Evolutionary conservation across 75 land plant species (phyloP).

Genomic region (Pinus tabuliformis): DNA sequence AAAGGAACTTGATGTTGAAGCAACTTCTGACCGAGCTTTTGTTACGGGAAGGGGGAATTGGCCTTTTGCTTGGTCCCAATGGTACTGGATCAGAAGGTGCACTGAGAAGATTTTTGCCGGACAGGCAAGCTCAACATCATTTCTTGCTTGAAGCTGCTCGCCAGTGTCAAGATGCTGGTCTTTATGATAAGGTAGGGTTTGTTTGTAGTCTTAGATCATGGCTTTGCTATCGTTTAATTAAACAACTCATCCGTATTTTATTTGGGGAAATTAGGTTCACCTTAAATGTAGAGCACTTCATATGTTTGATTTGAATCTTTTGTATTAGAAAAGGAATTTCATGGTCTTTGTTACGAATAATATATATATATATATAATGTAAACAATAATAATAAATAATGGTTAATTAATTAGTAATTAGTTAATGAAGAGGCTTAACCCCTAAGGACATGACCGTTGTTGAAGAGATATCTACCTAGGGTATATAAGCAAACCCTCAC

Average conservation of each 20-base stretch:
- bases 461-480: no score
- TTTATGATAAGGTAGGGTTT: constrained; percentile 76
- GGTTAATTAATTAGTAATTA: no score
- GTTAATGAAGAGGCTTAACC: no score
- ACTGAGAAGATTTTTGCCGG: constrained; percentile 68
- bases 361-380: no score
- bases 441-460: no score
- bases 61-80: constrained; percentile 77
- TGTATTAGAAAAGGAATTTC: no score
- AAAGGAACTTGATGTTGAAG: constrained; percentile 76
- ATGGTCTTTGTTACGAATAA: no score
- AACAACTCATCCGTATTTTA: neutral
- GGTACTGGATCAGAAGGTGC: constrained; percentile 92
- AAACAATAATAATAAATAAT: no score
- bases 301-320: no score
- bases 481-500: no score
- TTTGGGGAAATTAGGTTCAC: no score
- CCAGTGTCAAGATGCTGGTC: constrained; percentile 84
- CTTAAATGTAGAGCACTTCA: no score
- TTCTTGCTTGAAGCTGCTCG: constrained; percentile 90
- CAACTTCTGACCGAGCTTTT: constrained; percentile 84
- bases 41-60: constrained; percentile 83
- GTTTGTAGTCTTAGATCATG: neutral
- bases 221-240: neutral
- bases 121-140: constrained; percentile 47